Evolutionary conservation across 305 asterid species (phyloP), one percentile per base, ranked within the genome.

Genomic region (Fraxinus paxiana): DNA sequence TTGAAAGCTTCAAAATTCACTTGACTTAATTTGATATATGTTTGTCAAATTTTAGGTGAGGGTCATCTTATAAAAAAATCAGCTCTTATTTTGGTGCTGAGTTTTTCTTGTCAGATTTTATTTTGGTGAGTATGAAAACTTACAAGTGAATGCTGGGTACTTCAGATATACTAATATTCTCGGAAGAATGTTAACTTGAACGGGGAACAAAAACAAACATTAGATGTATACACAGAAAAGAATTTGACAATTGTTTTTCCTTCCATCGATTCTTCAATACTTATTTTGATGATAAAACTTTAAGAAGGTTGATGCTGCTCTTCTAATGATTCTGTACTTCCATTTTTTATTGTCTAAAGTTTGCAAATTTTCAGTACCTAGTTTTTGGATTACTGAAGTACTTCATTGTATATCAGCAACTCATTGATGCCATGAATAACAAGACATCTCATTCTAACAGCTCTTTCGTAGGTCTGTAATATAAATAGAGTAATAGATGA

Each of bases 221-320:
- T 24, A 75, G 30, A 75, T 81, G 22, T 63, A 33, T 33, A 17
- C 8, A 28, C 56, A 24, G 37, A 51, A 77, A 61, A 9, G 4
- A 75, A 81, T 7, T 56, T 54, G 7, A 80, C 15, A 2, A 6
- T 38, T 26, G 61, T 37, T 17, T 9, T 59, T 56, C 69, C 69
- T 18, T 20, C 84, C 70, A 59, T 10, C 38, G 12, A 76, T 76
- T 73, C 76, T 18, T 81, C 73, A 24, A 54, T 54, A 33, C 20
- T 65, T 76, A 12, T 12, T 33, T 22, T 15, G 17, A 5, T 35
- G 65, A 34, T 20, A 35, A 72, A 59, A 24, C 76, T 73, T 9
- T 69, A 78, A 72, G 10, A 61, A 37, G 33, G 72, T 2, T 81
- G 10, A 17, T 46, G 35, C n/a, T n/a, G 37, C 15, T 15, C 41